These are phyloP conservation scores for Tolypocladium album DNA, from an alignment of 2,329 filamentous ascomycete species.

Conservation along the genomic window DNA sequence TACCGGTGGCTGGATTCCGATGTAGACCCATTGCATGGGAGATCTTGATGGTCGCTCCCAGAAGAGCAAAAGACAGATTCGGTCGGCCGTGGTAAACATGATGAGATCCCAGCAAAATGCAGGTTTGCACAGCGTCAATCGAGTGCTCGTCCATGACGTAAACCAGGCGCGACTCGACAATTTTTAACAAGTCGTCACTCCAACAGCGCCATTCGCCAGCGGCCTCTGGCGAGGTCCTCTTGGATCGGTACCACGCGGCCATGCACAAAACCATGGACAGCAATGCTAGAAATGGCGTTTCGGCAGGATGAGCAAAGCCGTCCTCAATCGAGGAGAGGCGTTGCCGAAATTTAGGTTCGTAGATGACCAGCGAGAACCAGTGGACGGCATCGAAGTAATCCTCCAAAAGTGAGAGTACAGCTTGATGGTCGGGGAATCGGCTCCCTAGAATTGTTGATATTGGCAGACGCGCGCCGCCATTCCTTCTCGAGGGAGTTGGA, in stretches of 20 bases:
- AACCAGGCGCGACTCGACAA: constrained; percentile 21
- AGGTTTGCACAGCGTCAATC: constrained; percentile 23
- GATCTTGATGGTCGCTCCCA: constrained; percentile 22
- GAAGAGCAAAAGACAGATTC: constrained; percentile 23
- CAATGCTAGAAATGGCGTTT: constrained; percentile 24
- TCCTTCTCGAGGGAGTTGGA: neutral
- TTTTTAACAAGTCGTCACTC: constrained; percentile 1
- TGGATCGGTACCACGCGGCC: neutral
- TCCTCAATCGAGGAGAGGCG: constrained; percentile 19
- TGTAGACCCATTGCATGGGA: constrained; percentile 1
- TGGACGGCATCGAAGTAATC: constrained; percentile 29
- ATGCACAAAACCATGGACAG: constrained; percentile 20
- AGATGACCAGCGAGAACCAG: constrained; percentile 32
- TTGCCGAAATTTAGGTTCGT: constrained; percentile 26
- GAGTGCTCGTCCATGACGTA: constrained; percentile 29
- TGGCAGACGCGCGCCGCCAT: constrained; percentile 1
- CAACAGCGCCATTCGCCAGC: neutral
- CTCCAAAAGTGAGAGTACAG: constrained; percentile 16
- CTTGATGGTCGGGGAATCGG: constrained; percentile 1
- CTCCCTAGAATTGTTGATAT: constrained; percentile 2
- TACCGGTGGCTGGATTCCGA: constrained; percentile 9
- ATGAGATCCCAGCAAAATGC: constrained; percentile 26
- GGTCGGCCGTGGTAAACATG: constrained; percentile 30
- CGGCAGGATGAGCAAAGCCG: constrained; percentile 19
- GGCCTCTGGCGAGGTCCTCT: neutral